Base-by-base conservation (phyloP, 441 rosid species). In the Mallotus japonicus region DNA sequence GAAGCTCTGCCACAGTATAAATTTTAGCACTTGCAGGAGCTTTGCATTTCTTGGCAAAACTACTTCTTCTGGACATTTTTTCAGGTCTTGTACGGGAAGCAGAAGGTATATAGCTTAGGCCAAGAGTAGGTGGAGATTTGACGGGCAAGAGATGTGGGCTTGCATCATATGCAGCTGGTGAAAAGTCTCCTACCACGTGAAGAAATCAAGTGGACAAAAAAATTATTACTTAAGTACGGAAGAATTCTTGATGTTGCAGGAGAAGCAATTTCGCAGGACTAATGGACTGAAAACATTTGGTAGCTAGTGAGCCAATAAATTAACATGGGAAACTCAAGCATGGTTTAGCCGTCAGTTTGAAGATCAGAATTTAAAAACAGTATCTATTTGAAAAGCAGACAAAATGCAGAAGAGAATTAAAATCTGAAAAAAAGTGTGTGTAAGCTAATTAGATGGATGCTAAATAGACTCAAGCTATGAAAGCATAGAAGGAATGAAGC, bases 1-100 rank as follows among this genome's bases (percentile, higher is more conserved):
- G 94, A 78, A 96, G 91, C 78, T 93, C 98, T 61, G 89, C 86
- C 76, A 89, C 76, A 19, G 87, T 83, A 81, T 84, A 93, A 65
- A 80, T 78, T 82, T 86, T 87, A 68, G 88, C 92, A 69, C 78
- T 78, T 57, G 77, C 70, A 53, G 88, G 88, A 71, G 88, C 80
- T 79, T 79, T 83, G 65, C 69, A 74, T 75, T 80, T 81, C 79
- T 78, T 79, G 19, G 89, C 80, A 71, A 83, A 83, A 82, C 93
- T 86, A 78, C 73, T 86, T 83, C 92, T 83, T 73, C 85, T 80
- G 32, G 83, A 69, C 24, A 78, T 64, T 78, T 77, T 84, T 57
- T 83, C 89, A 4, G 68, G 75, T 79, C 87, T 83, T 51, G 69
- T 76, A 56, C 73, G 82, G 71, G 53, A 77, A 78, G 69, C 67